Evolutionary conservation across 2,329 filamentous ascomycete species (phyloP).

Genomic region (Clonostachys chloroleuca): DNA sequence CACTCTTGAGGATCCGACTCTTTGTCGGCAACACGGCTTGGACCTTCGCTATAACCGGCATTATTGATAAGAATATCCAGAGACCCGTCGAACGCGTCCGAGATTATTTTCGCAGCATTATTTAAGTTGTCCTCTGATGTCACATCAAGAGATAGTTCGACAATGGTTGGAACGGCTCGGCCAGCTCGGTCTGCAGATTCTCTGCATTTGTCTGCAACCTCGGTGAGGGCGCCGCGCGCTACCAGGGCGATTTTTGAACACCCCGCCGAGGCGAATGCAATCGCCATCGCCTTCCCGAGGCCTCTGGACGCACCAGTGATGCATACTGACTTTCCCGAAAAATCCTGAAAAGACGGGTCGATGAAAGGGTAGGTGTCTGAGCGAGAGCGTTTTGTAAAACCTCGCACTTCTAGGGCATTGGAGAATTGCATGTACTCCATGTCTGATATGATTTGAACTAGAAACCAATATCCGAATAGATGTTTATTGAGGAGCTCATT

Average conservation of each 20-base stretch:
- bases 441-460: too few relatives aligned
- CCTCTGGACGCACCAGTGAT: constrained; percentile 52
- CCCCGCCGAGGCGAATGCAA: constrained; percentile 49
- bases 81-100: constrained; percentile 17
- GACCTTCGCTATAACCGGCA: constrained; percentile 31
- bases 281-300: constrained; percentile 45
- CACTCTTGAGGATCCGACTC: constrained; percentile 33
- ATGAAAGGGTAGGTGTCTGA: constrained; percentile 40
- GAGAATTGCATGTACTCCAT: too few relatives aligned
- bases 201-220: background rate
- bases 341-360: constrained; percentile 28
- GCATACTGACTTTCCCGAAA: constrained; percentile 33
- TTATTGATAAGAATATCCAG: constrained; percentile 39
- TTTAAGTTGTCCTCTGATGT: constrained; percentile 20
- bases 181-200: constrained; percentile 10
- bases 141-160: constrained; percentile 32
- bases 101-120: constrained; percentile 13
- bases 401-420: too few relatives aligned
- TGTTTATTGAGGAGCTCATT: too few relatives aligned
- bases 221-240: constrained; percentile 24
- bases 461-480: too few relatives aligned
- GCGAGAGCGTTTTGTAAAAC: too few relatives aligned
- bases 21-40: constrained; percentile 13
- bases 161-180: constrained; percentile 20
- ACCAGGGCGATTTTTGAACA: constrained; percentile 38